A percentile compares a stretch with the other conserved stretches of the same genome.
These are phyloP conservation scores for Cordyceps cicadae DNA, from an alignment of 2,329 filamentous ascomycete species.

Conservation along the genomic window DNA sequence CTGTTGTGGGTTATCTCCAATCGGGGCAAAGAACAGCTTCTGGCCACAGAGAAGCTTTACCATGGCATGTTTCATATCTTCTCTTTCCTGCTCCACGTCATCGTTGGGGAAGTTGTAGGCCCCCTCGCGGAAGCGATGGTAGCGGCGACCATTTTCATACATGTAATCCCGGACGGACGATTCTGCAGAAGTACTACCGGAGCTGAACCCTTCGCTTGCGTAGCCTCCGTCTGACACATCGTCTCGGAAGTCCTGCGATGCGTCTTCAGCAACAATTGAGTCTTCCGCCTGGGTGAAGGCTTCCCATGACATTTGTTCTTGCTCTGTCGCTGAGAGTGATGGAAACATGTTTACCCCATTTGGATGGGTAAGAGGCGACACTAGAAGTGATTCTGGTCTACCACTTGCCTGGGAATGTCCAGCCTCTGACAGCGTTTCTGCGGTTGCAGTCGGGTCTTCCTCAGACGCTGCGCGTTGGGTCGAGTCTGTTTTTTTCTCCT, in stretches of 20 bases:
- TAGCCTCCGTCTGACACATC: conserved; percentile 29
- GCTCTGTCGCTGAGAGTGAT: conserved; percentile 25
- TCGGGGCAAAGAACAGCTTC: conserved; percentile 44
- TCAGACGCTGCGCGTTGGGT: neutral
- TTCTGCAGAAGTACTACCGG: conserved; percentile 29
- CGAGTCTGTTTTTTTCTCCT: neutral
- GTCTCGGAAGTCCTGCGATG: conserved; percentile 17
- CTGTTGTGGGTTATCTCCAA: conserved; percentile 37
- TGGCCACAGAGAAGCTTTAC: conserved; percentile 39
- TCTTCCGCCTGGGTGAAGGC: conserved; percentile 29
- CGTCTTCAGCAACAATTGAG: conserved; percentile 28
- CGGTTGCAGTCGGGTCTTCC: neutral
- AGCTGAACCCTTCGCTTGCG: conserved; percentile 28
- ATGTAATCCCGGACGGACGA: conserved; percentile 41
- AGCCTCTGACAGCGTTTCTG: neutral
- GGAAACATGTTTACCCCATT: conserved; percentile 31
- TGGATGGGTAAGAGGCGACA: conserved; percentile 28
- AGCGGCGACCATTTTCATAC: conserved; percentile 50
- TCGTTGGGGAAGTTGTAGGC: conserved; percentile 53
- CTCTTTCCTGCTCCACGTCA: conserved; percentile 49
- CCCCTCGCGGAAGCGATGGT: conserved; percentile 47
- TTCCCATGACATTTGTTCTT: conserved; percentile 28
- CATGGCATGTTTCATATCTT: conserved; percentile 50
- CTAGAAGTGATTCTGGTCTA: conserved; percentile 17
- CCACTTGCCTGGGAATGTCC: neutral